Conservation (phyloP, 305 asterid species). For the Coffea humblotiana region DNA sequence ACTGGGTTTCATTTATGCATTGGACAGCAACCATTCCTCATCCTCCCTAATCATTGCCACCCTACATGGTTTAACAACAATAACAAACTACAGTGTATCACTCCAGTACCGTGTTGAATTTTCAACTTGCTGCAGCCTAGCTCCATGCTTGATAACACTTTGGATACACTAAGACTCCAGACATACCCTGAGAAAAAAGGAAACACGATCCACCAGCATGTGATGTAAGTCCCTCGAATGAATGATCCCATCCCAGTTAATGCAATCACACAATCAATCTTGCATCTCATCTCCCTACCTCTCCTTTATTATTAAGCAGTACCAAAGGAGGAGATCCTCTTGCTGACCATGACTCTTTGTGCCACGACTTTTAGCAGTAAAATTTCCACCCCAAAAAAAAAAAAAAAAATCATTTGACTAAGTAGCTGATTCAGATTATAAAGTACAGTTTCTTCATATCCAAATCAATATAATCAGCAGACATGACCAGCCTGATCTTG, state of each 20-base stretch:
- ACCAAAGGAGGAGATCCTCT: not conserved
- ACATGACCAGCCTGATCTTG: not conserved
- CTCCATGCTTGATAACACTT: not conserved
- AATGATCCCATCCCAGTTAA: not conserved
- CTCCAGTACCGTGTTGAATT: not conserved
- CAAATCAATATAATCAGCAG: not conserved
- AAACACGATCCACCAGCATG: not conserved
- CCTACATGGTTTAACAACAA: not conserved
- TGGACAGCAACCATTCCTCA: slow-evolving; percentile 10
- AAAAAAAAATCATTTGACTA: not conserved
- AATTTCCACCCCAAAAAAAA: not conserved
- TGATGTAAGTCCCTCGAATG: not conserved
- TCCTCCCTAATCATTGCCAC: not conserved
- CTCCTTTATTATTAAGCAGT: not conserved
- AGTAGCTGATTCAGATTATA: not conserved
- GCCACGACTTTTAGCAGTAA: not conserved
- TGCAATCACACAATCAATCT: not conserved
- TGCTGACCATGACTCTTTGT: not conserved
- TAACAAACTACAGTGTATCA: no score
- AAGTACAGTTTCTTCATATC: not conserved
- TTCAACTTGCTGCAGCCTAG: not conserved
- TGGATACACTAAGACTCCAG: no score
- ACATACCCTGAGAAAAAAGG: not conserved
- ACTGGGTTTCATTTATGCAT: not conserved
- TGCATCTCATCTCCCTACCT: not conserved